These are phyloP conservation scores for Monosiga brevicollis DNA, from an alignment of 78 protist species.

Conservation along the genomic window DNA sequence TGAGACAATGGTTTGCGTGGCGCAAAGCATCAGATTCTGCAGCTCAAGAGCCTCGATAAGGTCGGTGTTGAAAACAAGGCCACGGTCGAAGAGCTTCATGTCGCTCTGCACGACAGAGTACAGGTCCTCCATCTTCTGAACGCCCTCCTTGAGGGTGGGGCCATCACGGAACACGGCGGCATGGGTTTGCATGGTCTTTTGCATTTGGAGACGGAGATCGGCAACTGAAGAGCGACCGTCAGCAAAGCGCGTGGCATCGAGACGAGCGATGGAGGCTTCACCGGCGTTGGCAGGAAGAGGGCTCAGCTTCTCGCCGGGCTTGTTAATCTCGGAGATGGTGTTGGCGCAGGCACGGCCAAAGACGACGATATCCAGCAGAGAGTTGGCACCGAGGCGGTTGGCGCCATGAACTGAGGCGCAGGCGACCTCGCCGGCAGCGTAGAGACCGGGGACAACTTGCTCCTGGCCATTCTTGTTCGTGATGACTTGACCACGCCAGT, in stretches of 20 bases:
- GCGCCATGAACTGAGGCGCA: slow-evolving; percentile 97
- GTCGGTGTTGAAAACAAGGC: slow-evolving; percentile 83
- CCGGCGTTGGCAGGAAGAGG: slow-evolving; percentile 29
- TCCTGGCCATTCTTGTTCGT: slow-evolving; percentile 24
- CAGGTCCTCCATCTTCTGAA: background rate
- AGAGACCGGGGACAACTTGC: slow-evolving; percentile 64
- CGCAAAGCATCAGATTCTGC: slow-evolving; percentile 85
- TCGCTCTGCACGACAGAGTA: background rate
- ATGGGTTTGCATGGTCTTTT: slow-evolving; percentile 59
- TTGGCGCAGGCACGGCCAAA: slow-evolving; percentile 93
- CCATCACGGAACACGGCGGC: slow-evolving; percentile 86
- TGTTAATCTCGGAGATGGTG: slow-evolving; percentile 22
- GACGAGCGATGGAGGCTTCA: slow-evolving; percentile 63
- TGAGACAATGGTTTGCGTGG: slow-evolving; percentile 75
- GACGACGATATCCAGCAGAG: slow-evolving; percentile 95
- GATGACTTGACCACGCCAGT: slow-evolving; percentile 74
- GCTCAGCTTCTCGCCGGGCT: slow-evolving; percentile 41
- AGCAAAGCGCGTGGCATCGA: slow-evolving; percentile 74
- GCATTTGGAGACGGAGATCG: slow-evolving; percentile 69
- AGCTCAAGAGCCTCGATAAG: slow-evolving; percentile 93
- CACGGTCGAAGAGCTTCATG: background rate
- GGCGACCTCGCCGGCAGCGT: slow-evolving; percentile 96
- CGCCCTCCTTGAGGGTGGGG: background rate
- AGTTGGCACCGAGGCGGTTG: slow-evolving; percentile 97
- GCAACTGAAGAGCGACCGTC: slow-evolving; percentile 67